phyloP scores from a whole-genome alignment of 2,329 filamentous ascomycete genomes.

The Paecilomyces sp. region DNA sequence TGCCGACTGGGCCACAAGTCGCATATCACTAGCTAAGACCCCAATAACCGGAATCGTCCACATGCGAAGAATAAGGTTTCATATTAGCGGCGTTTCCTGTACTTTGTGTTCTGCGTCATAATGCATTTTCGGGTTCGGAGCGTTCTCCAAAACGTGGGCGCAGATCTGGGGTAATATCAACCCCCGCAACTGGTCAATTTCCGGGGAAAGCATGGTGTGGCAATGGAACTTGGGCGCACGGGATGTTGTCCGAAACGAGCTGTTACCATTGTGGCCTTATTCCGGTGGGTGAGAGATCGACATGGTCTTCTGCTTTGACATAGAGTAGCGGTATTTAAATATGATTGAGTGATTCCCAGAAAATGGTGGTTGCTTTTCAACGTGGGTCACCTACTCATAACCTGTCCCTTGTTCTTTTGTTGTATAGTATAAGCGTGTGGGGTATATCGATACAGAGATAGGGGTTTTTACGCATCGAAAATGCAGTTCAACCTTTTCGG shows the following conservation, averaged over 20 bases:
- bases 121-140: neutral
- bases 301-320: neutral
- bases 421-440: neutral
- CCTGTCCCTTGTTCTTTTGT: neutral
- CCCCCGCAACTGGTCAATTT: neutral
- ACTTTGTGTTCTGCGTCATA: neutral
- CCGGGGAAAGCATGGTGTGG: neutral
- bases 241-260: neutral
- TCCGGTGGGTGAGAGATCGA: neutral
- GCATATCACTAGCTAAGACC: neutral
- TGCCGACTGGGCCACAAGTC: neutral
- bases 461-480: neutral
- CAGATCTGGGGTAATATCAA: neutral
- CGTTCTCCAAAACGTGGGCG: neutral
- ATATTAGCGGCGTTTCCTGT: neutral
- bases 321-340: neutral
- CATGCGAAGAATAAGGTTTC: neutral
- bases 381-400: neutral
- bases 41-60: neutral
- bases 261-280: neutral
- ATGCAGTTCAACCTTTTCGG: slow-evolving; percentile 5
- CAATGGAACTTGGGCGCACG: neutral
- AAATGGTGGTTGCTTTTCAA: neutral
- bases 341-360: neutral
- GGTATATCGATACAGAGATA: neutral